phyloP scores from a whole-genome alignment of 2,329 filamentous ascomycete genomes.

The Aspergillus vadensis region DNA sequence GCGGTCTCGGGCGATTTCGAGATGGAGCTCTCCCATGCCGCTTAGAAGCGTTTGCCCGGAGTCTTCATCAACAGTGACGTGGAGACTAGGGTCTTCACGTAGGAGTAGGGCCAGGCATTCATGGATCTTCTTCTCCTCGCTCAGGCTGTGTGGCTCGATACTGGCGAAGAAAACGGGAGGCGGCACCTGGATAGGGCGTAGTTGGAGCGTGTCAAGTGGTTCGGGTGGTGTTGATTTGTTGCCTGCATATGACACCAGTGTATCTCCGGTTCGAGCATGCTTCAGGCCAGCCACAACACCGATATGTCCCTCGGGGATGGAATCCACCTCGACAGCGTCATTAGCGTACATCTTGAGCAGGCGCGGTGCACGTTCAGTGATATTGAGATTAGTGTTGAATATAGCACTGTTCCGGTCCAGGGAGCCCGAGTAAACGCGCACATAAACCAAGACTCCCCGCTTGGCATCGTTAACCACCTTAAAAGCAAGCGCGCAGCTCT shows the following conservation, averaged over 20 bases:
- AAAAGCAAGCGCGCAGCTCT: constrained; percentile 73
- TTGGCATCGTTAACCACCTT: constrained; percentile 90
- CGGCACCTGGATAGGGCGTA: constrained; percentile 84
- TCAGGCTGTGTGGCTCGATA: constrained; percentile 75
- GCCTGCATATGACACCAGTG: constrained; percentile 72
- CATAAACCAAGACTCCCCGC: constrained; percentile 85
- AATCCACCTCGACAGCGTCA: constrained; percentile 79
- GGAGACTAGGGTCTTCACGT: constrained; percentile 88
- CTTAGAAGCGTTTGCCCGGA: constrained; percentile 90
- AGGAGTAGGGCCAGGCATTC: constrained; percentile 75
- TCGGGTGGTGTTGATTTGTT: constrained; percentile 66
- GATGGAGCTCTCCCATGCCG: constrained; percentile 93
- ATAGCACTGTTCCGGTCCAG: constrained; percentile 72
- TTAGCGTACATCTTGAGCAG: constrained; percentile 88
- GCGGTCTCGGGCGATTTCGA: constrained; percentile 88
- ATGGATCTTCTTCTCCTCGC: constrained; percentile 78
- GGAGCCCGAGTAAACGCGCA: constrained; percentile 85
- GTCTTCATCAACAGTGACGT: constrained; percentile 82
- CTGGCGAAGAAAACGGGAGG: constrained; percentile 97
- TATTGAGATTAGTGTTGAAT: constrained; percentile 82
- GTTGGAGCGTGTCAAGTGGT: constrained; percentile 72
- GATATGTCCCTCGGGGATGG: constrained; percentile 84
- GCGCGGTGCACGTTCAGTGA: constrained; percentile 77
- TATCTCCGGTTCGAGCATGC: constrained; percentile 90
- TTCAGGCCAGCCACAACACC: constrained; percentile 91